Percentiles rank a stretch among this genome's conserved stretches.
Evolutionary conservation across 192 early-diverging fungal genomes (phyloP).

Genomic region (Mortierella alpina): DNA sequence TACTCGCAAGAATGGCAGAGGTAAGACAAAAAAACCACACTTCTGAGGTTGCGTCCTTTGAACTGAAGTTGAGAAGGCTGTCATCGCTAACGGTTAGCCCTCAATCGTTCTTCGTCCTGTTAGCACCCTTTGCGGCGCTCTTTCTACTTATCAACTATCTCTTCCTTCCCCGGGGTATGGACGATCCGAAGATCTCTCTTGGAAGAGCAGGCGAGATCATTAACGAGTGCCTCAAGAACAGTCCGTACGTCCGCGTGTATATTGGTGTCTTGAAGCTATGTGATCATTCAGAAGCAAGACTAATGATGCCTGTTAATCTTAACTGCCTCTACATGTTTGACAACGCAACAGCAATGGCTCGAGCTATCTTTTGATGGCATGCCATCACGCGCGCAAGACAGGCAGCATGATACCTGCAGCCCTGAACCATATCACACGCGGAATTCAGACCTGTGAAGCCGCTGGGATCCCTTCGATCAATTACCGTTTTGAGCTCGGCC

Average conservation of each 20-base stretch:
- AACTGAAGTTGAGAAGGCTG: neutral
- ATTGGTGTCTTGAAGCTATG: neutral
- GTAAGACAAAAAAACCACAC: neutral
- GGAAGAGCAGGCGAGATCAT: constrained; percentile 46
- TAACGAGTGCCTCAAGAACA: constrained; percentile 34
- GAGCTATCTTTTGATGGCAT: constrained; percentile 54
- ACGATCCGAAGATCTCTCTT: constrained; percentile 41
- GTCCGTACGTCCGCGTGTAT: constrained; percentile 37
- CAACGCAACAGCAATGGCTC: constrained; percentile 42
- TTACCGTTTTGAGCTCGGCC: constrained; percentile 54
- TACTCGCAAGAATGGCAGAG: constrained; percentile 36
- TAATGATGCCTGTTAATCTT: neutral
- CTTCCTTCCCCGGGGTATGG: constrained; percentile 52
- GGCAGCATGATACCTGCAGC: constrained; percentile 50
- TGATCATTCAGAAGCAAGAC: neutral
- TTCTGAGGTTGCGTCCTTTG: too few species aligned
- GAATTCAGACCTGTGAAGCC: constrained; percentile 52
- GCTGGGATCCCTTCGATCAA: constrained; percentile 51
- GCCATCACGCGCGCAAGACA: constrained; percentile 54
- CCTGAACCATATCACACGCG: constrained; percentile 50
- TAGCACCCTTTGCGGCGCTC: constrained; percentile 53
- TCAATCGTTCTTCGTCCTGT: neutral
- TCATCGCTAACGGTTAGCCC: neutral
- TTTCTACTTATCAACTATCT: constrained; percentile 53
- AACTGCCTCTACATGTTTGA: neutral